Base-by-base conservation (phyloP, 1,284 basidiomycete genomes). In the Tilletia setariae region DNA sequence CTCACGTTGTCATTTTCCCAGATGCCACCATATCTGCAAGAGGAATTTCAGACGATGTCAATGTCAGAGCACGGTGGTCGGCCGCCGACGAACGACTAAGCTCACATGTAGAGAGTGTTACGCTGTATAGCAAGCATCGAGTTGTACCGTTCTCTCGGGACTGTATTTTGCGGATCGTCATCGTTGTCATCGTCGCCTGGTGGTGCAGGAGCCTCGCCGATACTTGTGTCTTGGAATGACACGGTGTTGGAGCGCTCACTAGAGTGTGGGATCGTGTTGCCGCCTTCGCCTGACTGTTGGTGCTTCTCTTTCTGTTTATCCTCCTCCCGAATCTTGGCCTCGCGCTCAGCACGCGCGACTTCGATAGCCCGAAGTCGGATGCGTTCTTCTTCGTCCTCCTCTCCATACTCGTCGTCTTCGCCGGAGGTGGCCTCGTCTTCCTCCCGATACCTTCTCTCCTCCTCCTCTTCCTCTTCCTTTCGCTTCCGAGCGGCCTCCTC, bases 121-220 rank as follows among this genome's bases (percentile, higher is more conserved):
- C 89, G 87, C 63, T 93, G 86, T 1, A 95, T 89, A 0, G 92
- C 90, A 9, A 95, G 85, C 92, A 96, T 95, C 1, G 91, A 87
- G 75, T 96, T 96, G 83, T 94, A 96, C n/a, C 93, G 86, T 1
- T 89, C 87, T 9, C 91, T 84, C 0, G 94, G 94, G 0, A 86
- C 83, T 0, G 89, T 89, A 70, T 87, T 84, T 43, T 86, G 84
- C 0, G 92, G 91, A 77, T 94, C 92, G 67, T 92, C 89, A 0
- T 85, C 85, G 74, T 91, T 89, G 44, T 65, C 59, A 19, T 49
- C 47, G 3, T 49, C 47, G n/a, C 25, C 47, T 19, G 47, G n/a
- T 21, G 47, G n/a, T 19, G n/a, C n/a, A 8, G 47, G 47, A 49
- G 47, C 47, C 8, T 49, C 47, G n/a, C 47, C 47, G 8, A 21